Evolutionary conservation across 129 eudicot genomes (phyloP).

Genomic region (Flaveria sonorensis): DNA sequence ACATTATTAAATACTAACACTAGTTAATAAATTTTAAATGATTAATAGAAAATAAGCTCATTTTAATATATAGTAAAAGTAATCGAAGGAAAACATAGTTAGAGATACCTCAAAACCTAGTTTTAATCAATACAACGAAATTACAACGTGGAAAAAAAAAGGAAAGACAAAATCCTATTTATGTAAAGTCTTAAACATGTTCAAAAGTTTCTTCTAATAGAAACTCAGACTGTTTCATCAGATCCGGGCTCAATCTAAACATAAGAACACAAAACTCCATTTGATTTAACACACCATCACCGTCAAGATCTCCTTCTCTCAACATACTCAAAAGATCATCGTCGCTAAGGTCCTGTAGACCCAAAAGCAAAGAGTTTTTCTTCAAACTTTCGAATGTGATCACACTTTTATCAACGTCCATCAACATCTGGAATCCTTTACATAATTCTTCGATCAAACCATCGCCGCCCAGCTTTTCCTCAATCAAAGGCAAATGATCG

Average conservation of each 20-base stretch:
- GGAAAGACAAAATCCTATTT: neutral
- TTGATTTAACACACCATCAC: slow-evolving; percentile 73
- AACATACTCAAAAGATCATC: slow-evolving; percentile 65
- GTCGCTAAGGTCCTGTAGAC: slow-evolving; percentile 62
- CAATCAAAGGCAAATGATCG: slow-evolving; percentile 70
- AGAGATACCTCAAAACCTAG: neutral
- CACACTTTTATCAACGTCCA: slow-evolving; percentile 68
- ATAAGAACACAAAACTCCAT: slow-evolving; percentile 90
- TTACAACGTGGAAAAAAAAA: neutral
- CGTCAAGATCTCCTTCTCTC: slow-evolving; percentile 72
- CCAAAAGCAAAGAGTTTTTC: slow-evolving; percentile 55
- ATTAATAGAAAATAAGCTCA: neutral
- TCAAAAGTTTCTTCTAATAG: slow-evolving; percentile 69
- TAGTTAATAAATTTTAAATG: neutral
- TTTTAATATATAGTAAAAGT: too few species aligned
- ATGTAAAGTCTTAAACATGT: slow-evolving; percentile 29
- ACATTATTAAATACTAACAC: neutral
- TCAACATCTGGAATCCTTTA: slow-evolving; percentile 63
- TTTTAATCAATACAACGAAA: slow-evolving; percentile 19
- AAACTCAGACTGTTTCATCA: slow-evolving; percentile 72
- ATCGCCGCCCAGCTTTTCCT: slow-evolving; percentile 79
- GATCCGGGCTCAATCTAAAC: slow-evolving; percentile 83
- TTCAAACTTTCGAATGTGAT: slow-evolving; percentile 83
- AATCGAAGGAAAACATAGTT: neutral
- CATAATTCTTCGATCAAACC: slow-evolving; percentile 77